phyloP scores from a whole-genome alignment of 495 filamentous ascomycete species.

The Glarea lozoyensis region DNA sequence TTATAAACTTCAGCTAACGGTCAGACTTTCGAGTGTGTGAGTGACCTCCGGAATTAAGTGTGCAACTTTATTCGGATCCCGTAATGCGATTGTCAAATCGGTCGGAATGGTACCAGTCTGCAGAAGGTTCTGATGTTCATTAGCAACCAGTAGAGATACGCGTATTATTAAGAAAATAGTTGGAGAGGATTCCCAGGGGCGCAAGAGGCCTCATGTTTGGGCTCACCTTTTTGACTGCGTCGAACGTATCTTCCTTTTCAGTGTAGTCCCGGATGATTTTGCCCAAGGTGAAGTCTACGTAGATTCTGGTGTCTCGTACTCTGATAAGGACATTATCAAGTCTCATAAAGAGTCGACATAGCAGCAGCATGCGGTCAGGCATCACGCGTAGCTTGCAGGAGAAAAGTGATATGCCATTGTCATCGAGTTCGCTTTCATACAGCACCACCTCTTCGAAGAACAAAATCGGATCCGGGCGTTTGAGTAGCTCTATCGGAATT shows the following conservation, averaged over 20 bases:
- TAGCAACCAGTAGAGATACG: slow-evolving; percentile 10
- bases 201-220: neutral
- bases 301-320: slow-evolving; percentile 83
- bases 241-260: slow-evolving; percentile 71
- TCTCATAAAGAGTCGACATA: slow-evolving; percentile 86
- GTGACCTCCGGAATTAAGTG: slow-evolving; percentile 66
- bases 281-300: slow-evolving; percentile 75
- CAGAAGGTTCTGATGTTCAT: slow-evolving; percentile 51
- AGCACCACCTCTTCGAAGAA: slow-evolving; percentile 93
- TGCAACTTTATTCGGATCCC: slow-evolving; percentile 74
- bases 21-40: slow-evolving; percentile 34
- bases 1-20: too few relatives aligned
- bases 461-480: slow-evolving; percentile 80
- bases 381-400: slow-evolving; percentile 89
- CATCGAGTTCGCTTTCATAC: slow-evolving; percentile 95
- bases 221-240: slow-evolving; percentile 63
- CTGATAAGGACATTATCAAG: slow-evolving; percentile 82
- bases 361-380: slow-evolving; percentile 72
- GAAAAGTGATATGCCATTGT: slow-evolving; percentile 86
- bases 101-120: slow-evolving; percentile 50
- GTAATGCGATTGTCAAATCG: slow-evolving; percentile 66
- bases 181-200: neutral
- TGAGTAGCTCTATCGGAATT: slow-evolving; percentile 79
- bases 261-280: slow-evolving; percentile 86
- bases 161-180: slow-evolving; percentile 5